Evolutionary conservation across 305 asterid species (phyloP).

Genomic region (Petunia hybrid): DNA sequence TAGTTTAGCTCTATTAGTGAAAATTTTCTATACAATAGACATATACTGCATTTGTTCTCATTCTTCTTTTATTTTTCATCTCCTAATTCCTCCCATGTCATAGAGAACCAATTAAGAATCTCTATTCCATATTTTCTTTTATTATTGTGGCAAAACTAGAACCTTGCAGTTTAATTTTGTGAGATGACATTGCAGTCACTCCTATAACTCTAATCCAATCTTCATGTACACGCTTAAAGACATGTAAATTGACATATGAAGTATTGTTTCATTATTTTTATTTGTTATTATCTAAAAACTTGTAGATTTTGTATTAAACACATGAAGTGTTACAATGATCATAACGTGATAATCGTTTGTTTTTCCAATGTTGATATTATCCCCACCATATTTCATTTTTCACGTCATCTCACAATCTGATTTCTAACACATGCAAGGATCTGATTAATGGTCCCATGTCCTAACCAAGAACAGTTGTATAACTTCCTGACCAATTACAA

Average conservation of each 20-base stretch:
- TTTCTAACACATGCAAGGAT: constrained; percentile 5
- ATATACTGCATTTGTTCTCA: too few species aligned
- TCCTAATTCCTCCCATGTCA: too few species aligned
- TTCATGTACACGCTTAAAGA: not conserved
- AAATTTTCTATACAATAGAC: too few species aligned
- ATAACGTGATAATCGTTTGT: not conserved
- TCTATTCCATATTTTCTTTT: too few species aligned
- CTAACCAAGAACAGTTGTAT: not conserved
- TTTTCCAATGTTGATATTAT: not conserved
- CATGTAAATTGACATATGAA: not conserved
- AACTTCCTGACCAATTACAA: not conserved
- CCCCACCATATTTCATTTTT: not conserved
- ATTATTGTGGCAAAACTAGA: too few species aligned
- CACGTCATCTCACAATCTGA: not conserved
- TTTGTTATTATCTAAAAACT: not conserved
- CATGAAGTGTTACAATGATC: not conserved
- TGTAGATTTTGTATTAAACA: too few species aligned
- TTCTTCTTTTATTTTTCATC: too few species aligned
- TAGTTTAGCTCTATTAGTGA: too few species aligned
- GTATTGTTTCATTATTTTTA: too few species aligned
- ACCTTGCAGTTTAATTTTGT: too few species aligned
- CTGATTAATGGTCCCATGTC: not conserved
- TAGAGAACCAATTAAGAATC: too few species aligned
- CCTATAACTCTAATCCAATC: not conserved
- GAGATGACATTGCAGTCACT: not conserved